Evolutionary conservation across 2,329 filamentous ascomycete species (phyloP).

Genomic region (Penicillium sp.): DNA sequence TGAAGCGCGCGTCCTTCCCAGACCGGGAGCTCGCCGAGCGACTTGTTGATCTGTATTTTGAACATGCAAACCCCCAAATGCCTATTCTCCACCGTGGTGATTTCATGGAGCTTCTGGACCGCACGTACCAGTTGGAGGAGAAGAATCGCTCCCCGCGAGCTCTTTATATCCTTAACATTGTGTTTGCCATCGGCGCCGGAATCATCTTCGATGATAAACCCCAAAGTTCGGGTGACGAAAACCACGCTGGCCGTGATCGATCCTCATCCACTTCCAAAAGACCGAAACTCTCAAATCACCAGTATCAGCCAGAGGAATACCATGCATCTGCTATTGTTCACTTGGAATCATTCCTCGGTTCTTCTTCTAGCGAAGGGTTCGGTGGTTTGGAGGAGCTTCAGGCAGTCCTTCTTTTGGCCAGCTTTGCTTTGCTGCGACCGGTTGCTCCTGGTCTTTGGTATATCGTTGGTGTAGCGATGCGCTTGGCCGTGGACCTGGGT

Average conservation of each 20-base stretch:
- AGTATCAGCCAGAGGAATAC: conserved; percentile 86
- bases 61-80: conserved; percentile 94
- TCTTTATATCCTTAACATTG: conserved; percentile 93
- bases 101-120: conserved; percentile 84
- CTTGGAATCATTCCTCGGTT: conserved; percentile 76
- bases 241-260: conserved; percentile 20
- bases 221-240: conserved; percentile 27
- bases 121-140: conserved; percentile 69
- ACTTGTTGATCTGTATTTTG: conserved; percentile 83
- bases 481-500: conserved; percentile 85
- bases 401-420: conserved; percentile 84
- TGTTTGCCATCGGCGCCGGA: conserved; percentile 91
- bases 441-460: conserved; percentile 96
- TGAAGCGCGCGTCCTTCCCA: conserved; percentile 82
- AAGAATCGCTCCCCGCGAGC: conserved; percentile 71
- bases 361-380: conserved; percentile 62
- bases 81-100: conserved; percentile 85
- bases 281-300: conserved; percentile 57
- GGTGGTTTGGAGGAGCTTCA: conserved; percentile 90
- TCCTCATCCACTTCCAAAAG: conserved; percentile 41
- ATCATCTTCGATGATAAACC: conserved; percentile 69
- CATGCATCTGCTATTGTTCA: conserved; percentile 93
- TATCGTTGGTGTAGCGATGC: conserved; percentile 89
- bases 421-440: conserved; percentile 85
- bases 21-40: conserved; percentile 69